Evolutionary conservation across 2,329 filamentous ascomycete genomes (phyloP), one percentile per base, ranked within the genome.

Genomic region (Aspergillus udagawae): DNA sequence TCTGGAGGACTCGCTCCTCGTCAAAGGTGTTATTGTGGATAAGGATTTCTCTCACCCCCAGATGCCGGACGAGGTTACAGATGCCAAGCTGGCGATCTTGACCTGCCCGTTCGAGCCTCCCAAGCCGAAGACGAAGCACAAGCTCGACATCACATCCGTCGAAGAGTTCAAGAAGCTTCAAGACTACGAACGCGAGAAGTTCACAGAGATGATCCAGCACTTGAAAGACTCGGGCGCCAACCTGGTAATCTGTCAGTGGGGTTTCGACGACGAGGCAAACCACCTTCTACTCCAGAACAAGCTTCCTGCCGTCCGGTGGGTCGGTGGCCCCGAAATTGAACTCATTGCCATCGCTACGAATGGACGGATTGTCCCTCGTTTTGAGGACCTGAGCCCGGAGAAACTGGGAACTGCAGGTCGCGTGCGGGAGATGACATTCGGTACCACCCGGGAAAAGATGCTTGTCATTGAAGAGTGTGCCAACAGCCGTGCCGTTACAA

Each of bases 21-120:
- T 99, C 67, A 95, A 97, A 80, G 94, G 94, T 74, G 94, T 99
- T 64, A 96, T 99, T 74, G 85, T 99, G 75, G 94, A 99, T 85
- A 99, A 99, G 82, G 95, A 99, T 80, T 99, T 99, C 77, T 97
- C 94, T 38, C 94, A 99, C 76, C 94, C 94, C 12, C 94, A 99
- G 80, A 99, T 99, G 94, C 94, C 94, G 10, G 90, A 89, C 52
- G 92, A 97, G 77, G 93, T 99, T 63, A 85, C 82, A 68, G 92
- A 99, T 77, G 95, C 94, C 72, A 97, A 97, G 82, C 87, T 99
- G 71, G 94, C 94, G 66, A 99, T 99, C 70, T 81, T 99, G 59
- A 99, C 94, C 52, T 99, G 94, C 75, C 92, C 94, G 3, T 99
- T 99, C 73, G 94, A 99, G 80, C 94, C 94, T 32, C 94, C 94